A percentile compares a stretch with the other conserved stretches of the same genome.
These are phyloP conservation scores for Thelonectria olida DNA, from an alignment of 2,329 filamentous ascomycete genomes.

Conservation along the genomic window DNA sequence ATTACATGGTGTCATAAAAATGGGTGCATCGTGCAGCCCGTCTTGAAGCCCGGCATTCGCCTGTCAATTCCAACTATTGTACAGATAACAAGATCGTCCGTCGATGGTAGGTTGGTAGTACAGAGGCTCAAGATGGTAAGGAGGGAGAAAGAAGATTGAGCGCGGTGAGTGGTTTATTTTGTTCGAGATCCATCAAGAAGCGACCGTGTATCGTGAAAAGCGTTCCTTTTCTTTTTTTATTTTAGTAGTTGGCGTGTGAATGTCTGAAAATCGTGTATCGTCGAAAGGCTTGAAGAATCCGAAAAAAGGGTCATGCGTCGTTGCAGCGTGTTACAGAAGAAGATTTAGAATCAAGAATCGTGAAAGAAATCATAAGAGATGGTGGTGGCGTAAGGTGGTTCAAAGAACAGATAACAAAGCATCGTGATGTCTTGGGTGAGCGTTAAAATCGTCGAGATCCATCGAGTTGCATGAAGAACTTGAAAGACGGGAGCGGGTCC, in stretches of 20 bases:
- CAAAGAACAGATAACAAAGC: constrained; percentile 9
- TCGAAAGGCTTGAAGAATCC: constrained; percentile 18
- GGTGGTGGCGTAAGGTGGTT: not conserved
- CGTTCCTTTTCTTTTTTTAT: not conserved
- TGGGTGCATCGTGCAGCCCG: constrained; percentile 30
- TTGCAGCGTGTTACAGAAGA: constrained; percentile 10
- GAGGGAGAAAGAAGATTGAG: constrained; percentile 8
- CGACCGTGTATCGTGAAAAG: constrained; percentile 34
- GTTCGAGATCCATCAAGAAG: constrained; percentile 19
- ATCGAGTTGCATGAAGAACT: constrained; percentile 25
- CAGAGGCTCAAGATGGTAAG: constrained; percentile 16
- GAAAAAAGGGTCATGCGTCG: constrained; percentile 12
- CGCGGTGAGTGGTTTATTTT: constrained; percentile 5
- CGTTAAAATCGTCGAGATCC: constrained; percentile 39
- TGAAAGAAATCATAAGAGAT: constrained; percentile 18
- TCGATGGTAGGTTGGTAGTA: constrained; percentile 26
- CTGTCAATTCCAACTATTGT: constrained; percentile 32
- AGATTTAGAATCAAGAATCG: constrained; percentile 4
- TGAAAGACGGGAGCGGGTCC: constrained; percentile 11
- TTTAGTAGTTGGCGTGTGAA: constrained; percentile 14
- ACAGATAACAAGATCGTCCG: constrained; percentile 28
- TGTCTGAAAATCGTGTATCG: constrained; percentile 35
- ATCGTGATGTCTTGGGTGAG: constrained; percentile 37
- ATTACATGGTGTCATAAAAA: constrained; percentile 41
- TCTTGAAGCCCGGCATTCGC: constrained; percentile 18